These are phyloP conservation scores for Gastrolobium bilobum DNA, from an alignment of 306 rosid species.

Conservation along the genomic window DNA sequence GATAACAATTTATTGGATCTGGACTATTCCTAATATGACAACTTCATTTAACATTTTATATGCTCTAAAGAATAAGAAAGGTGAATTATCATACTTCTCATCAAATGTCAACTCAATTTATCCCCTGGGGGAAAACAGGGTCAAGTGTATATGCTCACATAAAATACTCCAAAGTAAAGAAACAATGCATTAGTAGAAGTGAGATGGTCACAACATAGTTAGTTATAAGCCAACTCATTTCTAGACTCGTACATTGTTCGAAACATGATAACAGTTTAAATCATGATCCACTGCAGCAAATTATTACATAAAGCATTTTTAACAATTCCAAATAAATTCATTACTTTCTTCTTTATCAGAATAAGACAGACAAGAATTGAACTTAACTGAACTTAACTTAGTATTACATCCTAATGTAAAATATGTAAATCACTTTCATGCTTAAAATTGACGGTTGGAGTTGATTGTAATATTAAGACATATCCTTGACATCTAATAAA, in stretches of 20 bases:
- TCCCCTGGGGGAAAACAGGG: not conserved
- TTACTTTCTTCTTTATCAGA: slow-evolving; percentile 15
- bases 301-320: not conserved
- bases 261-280: not conserved
- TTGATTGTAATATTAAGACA: not conserved
- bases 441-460: not conserved
- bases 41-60: slow-evolving; percentile 6
- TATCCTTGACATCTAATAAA: not conserved
- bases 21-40: not conserved
- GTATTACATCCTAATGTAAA: not conserved
- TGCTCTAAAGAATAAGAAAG: slow-evolving; percentile 1
- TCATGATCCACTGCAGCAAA: not conserved
- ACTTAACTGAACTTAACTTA: not conserved
- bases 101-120: slow-evolving; percentile 4
- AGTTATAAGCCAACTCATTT: not conserved
- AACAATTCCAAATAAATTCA: not conserved
- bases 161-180: not conserved
- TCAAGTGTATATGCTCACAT: too few species aligned
- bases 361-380: not conserved
- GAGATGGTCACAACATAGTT: not conserved
- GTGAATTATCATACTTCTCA: not conserved
- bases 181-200: not conserved
- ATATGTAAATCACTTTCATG: not conserved
- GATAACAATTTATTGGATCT: slow-evolving; percentile 34
- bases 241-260: not conserved